Conservation (phyloP, 805 yeast species). For the Blastobotrys mokoenaii region DNA sequence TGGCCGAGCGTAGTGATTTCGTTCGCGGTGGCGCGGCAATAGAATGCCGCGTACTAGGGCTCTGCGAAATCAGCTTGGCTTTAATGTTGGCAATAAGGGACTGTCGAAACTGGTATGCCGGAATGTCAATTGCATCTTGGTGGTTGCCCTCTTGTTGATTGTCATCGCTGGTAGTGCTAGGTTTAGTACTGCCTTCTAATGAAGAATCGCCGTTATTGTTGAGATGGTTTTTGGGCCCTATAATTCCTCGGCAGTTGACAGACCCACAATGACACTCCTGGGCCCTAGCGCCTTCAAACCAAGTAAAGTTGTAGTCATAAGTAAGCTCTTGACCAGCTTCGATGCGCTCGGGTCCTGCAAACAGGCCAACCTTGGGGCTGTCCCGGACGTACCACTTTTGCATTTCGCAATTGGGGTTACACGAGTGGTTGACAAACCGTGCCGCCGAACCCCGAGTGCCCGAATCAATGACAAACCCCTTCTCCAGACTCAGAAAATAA, state of each 20-base stretch:
- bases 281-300: constrained; percentile 36
- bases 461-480: constrained; percentile 38
- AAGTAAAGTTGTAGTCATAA: constrained; percentile 42
- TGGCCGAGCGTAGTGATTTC: too few species aligned
- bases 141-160: background rate
- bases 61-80: too few species aligned
- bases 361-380: constrained; percentile 38
- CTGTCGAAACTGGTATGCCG: too few species aligned
- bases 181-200: background rate
- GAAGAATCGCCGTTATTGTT: background rate
- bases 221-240: constrained; percentile 10
- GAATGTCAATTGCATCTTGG: too few species aligned
- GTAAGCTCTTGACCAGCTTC: constrained; percentile 37
- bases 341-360: constrained; percentile 34
- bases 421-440: constrained; percentile 43
- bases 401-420: constrained; percentile 40
- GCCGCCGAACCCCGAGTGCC: constrained; percentile 41
- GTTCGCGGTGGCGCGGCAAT: too few species aligned
- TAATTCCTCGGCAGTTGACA: constrained; percentile 33
- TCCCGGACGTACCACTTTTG: constrained; percentile 42
- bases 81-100: too few species aligned
- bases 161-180: background rate
- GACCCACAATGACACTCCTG: constrained; percentile 40
- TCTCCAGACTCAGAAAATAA: constrained; percentile 36
- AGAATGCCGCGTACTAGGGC: too few species aligned